Base-by-base conservation (phyloP, 371 early-diverging fungal genomes). In the Sporodiniella umbellata region DNA sequence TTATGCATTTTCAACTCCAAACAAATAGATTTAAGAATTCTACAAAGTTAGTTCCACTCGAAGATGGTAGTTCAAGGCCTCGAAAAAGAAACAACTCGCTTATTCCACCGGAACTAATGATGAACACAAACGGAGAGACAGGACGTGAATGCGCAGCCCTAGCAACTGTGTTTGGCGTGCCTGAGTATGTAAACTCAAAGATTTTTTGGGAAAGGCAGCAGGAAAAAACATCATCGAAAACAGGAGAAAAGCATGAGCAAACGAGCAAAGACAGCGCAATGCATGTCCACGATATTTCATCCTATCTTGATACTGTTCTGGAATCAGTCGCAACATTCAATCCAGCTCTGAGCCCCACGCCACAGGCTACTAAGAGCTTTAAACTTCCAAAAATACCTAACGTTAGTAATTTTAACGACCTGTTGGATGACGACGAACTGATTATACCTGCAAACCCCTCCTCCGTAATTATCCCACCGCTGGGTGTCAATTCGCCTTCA, bases 121-220 rank as follows among this genome's bases (percentile, higher is more conserved):
- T 60, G 25, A 65, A 70, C 35, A 63, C 48, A 21, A 59, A 52
- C 30, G 55, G 51, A 0, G 75, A 71, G 53, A 70, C 72, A 26
- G 66, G 69, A 8, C 51, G 66, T 31, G 76, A 75, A 47, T 63
- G 70, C 30, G 76, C 72, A 19, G 72, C 76, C 7, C 31, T 75
- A 12, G 76, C 76, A 8, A 71, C 72, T 5, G 76, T 75, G 3
- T 75, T 75, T 56, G 76, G 76, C 42, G 70, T 72, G 4, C 70
- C 66, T 18, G 76, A 75, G 49, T 75, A 75, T 24, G 62, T 70
- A 10, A 68, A 75, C 35, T 64, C 68, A 7, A 72, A 72, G 40
- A 54, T 70, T 23, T 65, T 75, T 23, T 75, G 76, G 76, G 70
- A 75, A 17, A 35, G 54, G 7, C 55, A 54, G 23, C 33, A 49